Percentiles rank a stretch among this genome's conserved stretches.
These are phyloP conservation scores for Cercospora beticola DNA, from an alignment of 2,329 filamentous ascomycete genomes.

Conservation along the genomic window DNA sequence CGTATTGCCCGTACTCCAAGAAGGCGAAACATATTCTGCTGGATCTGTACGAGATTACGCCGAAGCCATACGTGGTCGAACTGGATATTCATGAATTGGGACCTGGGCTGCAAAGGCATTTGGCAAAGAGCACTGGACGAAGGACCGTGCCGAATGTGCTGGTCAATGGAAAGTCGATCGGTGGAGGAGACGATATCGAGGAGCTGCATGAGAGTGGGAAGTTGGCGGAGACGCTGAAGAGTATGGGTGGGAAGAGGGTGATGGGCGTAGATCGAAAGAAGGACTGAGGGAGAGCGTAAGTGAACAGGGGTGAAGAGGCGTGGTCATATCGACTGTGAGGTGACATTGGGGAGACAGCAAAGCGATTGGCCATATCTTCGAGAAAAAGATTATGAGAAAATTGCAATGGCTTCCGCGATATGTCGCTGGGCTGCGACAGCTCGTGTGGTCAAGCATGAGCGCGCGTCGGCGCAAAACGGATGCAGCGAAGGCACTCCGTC, in stretches of 20 bases:
- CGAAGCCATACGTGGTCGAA: conserved; percentile 83
- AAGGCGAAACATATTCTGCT: conserved; percentile 82
- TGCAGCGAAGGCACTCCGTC: too few species aligned
- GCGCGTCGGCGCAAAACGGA: too few species aligned
- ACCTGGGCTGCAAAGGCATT: conserved; percentile 63
- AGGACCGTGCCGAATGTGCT: conserved; percentile 90
- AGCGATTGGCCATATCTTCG: neutral
- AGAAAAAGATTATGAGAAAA: too few species aligned
- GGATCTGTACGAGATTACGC: conserved; percentile 78
- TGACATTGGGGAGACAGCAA: neutral
- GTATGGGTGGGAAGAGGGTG: conserved; percentile 69
- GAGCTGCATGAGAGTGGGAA: conserved; percentile 62
- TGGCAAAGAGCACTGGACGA: conserved; percentile 73
- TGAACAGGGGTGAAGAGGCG: neutral
- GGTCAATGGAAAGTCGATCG: conserved; percentile 83
- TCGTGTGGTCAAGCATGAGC: too few species aligned
- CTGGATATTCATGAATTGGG: conserved; percentile 81
- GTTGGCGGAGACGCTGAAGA: conserved; percentile 69
- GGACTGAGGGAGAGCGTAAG: neutral
- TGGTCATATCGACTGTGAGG: neutral
- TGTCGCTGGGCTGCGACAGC: neutral
- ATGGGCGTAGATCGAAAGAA: conserved; percentile 33
- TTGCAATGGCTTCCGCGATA: neutral
- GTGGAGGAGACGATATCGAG: conserved; percentile 82
- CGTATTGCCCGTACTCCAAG: conserved; percentile 83